Percentiles rank a stretch among this genome's conserved stretches.
Conservation (phyloP, 768 basidiomycete species). For the Hericium coralloides region DNA sequence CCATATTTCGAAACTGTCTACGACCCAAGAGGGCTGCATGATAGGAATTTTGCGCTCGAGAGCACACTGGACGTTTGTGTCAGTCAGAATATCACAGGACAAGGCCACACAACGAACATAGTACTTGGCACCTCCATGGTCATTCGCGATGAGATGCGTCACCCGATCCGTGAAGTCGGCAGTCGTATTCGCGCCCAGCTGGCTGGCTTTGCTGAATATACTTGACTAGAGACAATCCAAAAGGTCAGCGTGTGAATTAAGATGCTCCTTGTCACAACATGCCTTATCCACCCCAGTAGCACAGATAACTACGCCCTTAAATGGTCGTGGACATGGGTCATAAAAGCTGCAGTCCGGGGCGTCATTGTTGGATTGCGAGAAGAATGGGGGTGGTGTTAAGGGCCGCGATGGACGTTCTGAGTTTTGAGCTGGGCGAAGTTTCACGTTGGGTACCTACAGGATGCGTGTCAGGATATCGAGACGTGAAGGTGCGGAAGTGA, state of each 20-base stretch:
- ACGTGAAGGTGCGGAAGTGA: not conserved
- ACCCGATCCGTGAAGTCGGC: slow-evolving; percentile 74
- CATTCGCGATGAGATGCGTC: slow-evolving; percentile 81
- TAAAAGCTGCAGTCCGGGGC: slow-evolving; percentile 11
- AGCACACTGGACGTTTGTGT: slow-evolving; percentile 51
- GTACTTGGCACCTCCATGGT: slow-evolving; percentile 83
- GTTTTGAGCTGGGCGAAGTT: slow-evolving; percentile 56
- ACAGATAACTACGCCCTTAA: slow-evolving; percentile 56
- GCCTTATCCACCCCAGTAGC: slow-evolving; percentile 84
- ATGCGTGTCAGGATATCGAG: not conserved
- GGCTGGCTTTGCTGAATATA: slow-evolving; percentile 66
- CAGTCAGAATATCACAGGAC: not conserved
- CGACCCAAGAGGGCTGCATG: slow-evolving; percentile 70
- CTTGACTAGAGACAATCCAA: slow-evolving; percentile 36
- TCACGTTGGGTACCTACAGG: slow-evolving; percentile 71
- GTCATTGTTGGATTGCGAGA: slow-evolving; percentile 27
- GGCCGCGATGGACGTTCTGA: slow-evolving; percentile 15
- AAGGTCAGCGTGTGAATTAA: not conserved
- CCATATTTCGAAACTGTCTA: slow-evolving; percentile 65
- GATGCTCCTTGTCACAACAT: slow-evolving; percentile 11
- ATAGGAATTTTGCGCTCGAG: slow-evolving; percentile 75
- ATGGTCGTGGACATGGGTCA: slow-evolving; percentile 48
- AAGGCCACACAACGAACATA: slow-evolving; percentile 33
- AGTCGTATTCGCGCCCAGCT: slow-evolving; percentile 67
- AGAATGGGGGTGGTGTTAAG: slow-evolving; percentile 28